Evolutionary conservation across 768 basidiomycete genomes (phyloP).

Genomic region (Lyophyllum shimeji): DNA sequence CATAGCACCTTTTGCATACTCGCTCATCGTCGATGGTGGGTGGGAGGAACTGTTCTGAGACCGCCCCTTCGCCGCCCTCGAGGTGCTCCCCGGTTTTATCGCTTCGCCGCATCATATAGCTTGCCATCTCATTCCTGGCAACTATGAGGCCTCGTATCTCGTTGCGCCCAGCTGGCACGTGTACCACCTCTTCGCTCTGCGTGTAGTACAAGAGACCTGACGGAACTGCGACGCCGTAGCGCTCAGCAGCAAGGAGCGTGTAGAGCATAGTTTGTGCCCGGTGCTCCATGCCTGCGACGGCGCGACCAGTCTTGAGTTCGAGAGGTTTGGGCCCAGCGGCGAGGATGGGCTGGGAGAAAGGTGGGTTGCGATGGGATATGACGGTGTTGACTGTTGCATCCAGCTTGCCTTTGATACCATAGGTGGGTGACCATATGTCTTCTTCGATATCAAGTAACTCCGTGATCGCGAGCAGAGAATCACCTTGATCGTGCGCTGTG

Average conservation of each 20-base stretch:
- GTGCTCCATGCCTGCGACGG: conserved; percentile 80
- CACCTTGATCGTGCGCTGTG: conserved; percentile 41
- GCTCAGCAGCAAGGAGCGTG: conserved; percentile 84
- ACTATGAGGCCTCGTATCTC: conserved; percentile 85
- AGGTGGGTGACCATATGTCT: conserved; percentile 95
- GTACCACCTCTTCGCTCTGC: conserved; percentile 83
- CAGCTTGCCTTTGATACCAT: conserved; percentile 93
- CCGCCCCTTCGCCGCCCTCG: conserved; percentile 12
- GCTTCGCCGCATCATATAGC: conserved; percentile 63
- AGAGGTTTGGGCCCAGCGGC: conserved; percentile 64
- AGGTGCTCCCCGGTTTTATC: conserved; percentile 14
- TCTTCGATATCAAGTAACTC: conserved; percentile 89
- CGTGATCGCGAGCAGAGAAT: conserved; percentile 67
- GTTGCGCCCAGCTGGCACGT: conserved; percentile 76
- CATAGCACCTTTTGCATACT: conserved; percentile 79
- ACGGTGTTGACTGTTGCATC: conserved; percentile 83
- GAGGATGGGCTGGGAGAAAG: conserved; percentile 21
- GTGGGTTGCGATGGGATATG: conserved; percentile 47
- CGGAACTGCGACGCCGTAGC: conserved; percentile 81
- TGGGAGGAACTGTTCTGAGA: conserved; percentile 68
- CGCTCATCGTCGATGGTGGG: conserved; percentile 82
- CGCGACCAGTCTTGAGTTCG: conserved; percentile 94
- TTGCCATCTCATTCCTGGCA: conserved; percentile 82
- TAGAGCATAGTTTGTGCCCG: conserved; percentile 98
- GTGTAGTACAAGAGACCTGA: conserved; percentile 93